These are phyloP conservation scores for Sonneratia caseolaris DNA, from an alignment of 345 rosid species.

Conservation along the genomic window DNA sequence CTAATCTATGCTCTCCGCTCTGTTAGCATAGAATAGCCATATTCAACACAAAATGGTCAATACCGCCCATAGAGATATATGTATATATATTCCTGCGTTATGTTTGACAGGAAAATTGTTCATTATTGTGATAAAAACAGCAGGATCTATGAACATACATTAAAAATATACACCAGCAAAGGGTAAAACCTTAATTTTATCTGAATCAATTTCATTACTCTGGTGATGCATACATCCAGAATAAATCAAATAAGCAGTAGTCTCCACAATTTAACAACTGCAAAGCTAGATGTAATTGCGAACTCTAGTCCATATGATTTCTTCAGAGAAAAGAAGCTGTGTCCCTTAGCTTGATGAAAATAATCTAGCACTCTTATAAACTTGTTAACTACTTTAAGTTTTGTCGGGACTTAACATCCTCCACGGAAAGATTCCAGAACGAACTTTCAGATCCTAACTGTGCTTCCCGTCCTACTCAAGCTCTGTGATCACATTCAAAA, in stretches of 20 bases:
- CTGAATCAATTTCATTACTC: background rate
- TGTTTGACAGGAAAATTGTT: background rate
- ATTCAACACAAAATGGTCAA: background rate
- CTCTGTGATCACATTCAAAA: background rate
- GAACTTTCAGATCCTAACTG: background rate
- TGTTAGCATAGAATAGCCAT: background rate
- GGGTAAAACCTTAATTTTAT: background rate
- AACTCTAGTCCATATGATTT: background rate
- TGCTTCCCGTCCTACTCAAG: background rate
- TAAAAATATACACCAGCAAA: background rate
- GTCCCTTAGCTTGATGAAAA: background rate
- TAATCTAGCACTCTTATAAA: background rate
- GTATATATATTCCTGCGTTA: no score
- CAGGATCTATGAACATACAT: background rate
- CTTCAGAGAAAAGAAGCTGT: background rate
- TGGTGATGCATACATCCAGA: background rate
- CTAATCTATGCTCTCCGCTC: background rate
- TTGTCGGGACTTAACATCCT: background rate
- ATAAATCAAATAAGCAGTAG: background rate
- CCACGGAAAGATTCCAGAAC: background rate
- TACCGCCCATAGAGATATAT: no score
- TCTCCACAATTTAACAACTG: background rate
- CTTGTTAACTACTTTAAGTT: background rate
- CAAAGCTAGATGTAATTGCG: background rate
- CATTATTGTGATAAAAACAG: background rate